A percentile compares a stretch with the other conserved stretches of the same genome.
Conservation (phyloP, 2,329 filamentous ascomycete species). For the Fusarium burgessii region DNA sequence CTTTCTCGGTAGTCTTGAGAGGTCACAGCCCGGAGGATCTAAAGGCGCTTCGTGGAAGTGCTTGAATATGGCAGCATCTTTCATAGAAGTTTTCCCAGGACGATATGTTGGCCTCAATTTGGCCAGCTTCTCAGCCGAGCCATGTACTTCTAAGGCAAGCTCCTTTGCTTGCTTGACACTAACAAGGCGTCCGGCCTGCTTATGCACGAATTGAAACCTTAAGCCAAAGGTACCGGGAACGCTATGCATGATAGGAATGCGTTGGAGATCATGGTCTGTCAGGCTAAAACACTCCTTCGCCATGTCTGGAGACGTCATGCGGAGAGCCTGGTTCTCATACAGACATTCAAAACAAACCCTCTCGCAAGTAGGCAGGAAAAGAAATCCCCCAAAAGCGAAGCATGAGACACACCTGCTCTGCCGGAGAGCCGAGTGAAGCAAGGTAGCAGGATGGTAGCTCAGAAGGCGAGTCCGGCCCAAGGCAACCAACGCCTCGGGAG, state of each 20-base stretch:
- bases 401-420: constrained; percentile 47
- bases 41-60: constrained; percentile 39
- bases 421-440: constrained; percentile 40
- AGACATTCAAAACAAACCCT: constrained; percentile 50
- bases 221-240: constrained; percentile 44
- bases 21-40: constrained; percentile 40
- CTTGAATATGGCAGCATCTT: constrained; percentile 33
- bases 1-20: constrained; percentile 37
- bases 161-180: constrained; percentile 48
- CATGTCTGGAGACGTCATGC: constrained; percentile 39
- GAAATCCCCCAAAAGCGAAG: constrained; percentile 46
- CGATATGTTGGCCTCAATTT: constrained; percentile 23
- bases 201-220: constrained; percentile 28
- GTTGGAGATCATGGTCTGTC: constrained; percentile 35
- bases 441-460: constrained; percentile 35
- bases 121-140: constrained; percentile 32
- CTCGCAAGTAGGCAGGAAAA: constrained; percentile 50
- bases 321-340: constrained; percentile 41
- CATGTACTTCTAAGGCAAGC: constrained; percentile 45
- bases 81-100: constrained; percentile 25
- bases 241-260: constrained; percentile 37
- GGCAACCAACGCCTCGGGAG: constrained; percentile 44
- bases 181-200: constrained; percentile 40
- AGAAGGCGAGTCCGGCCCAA: constrained; percentile 44
- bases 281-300: constrained; percentile 45